Evolutionary conservation across 108 stramenopile species (phyloP).

Genomic region (Skeletonema menzelii): DNA sequence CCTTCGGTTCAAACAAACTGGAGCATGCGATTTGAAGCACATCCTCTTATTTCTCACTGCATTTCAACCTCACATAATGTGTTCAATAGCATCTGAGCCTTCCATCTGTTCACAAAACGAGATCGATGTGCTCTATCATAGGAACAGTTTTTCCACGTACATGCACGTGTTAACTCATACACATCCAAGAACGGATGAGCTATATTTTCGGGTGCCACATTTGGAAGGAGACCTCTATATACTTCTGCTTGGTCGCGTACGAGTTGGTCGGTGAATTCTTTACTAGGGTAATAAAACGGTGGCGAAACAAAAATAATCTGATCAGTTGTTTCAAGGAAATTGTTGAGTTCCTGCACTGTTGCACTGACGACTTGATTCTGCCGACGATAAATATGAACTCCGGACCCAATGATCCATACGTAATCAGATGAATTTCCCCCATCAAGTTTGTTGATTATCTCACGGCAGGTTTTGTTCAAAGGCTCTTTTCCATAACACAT

Average conservation of each 20-base stretch:
- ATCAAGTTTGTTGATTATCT: not conserved
- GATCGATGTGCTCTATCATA: conserved; percentile 8
- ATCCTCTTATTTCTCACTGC: too few species aligned
- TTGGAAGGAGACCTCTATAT: not conserved
- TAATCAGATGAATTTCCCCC: not conserved
- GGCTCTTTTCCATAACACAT: not conserved
- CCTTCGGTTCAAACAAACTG: too few species aligned
- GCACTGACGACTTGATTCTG: not conserved
- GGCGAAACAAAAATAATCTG: not conserved
- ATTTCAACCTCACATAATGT: conserved; percentile 1
- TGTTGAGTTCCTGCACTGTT: not conserved
- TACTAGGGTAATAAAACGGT: not conserved
- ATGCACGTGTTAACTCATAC: conserved; percentile 1
- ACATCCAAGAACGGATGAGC: conserved; percentile 6
- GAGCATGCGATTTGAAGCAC: too few species aligned
- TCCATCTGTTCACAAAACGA: conserved; percentile 6
- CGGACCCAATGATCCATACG: not conserved
- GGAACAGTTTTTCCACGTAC: conserved; percentile 1
- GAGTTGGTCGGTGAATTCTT: not conserved
- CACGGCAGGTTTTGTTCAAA: not conserved
- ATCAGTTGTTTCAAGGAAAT: not conserved
- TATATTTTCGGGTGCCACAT: not conserved
- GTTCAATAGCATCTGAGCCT: conserved; percentile 4
- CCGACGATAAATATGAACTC: not conserved
- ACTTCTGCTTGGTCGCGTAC: not conserved